phyloP scores from a whole-genome alignment of 2,329 filamentous ascomycete species.

The Epichloe sylvatica region DNA sequence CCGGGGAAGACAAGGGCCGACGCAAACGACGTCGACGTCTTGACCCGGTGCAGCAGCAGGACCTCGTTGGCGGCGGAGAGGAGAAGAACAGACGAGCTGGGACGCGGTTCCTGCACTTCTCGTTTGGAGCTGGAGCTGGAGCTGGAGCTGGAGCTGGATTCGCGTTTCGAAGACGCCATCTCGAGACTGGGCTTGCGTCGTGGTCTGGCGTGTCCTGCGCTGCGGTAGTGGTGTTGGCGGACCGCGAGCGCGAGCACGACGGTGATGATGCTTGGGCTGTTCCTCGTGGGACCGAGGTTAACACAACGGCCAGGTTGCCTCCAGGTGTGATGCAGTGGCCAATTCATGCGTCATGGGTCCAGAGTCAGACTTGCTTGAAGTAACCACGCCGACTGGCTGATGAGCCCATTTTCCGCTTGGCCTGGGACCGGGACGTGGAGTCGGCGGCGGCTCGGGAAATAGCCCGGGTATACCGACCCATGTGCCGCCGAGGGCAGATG shows the following conservation, averaged over 20 bases:
- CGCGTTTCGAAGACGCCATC: constrained; percentile 6
- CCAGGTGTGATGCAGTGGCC: background rate
- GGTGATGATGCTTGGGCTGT: background rate
- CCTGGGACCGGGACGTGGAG: background rate
- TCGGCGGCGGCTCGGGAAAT: background rate
- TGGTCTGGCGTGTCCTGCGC: background rate
- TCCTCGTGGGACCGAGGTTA: background rate
- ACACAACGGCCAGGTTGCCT: constrained; percentile 3
- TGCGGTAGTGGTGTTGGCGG: background rate
- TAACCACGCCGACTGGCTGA: background rate
- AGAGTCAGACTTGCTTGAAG: background rate
- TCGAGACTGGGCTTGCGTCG: background rate
- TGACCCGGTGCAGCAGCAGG: constrained; percentile 72
- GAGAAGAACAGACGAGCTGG: constrained; percentile 67
- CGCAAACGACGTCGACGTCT: constrained; percentile 70
- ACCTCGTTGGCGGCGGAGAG: constrained; percentile 79
- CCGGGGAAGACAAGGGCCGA: constrained; percentile 84
- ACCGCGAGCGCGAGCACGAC: background rate
- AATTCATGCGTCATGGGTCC: background rate
- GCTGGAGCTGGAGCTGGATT: background rate
- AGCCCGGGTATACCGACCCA: background rate
- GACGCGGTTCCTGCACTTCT: constrained; percentile 33
- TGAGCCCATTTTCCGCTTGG: constrained; percentile 1
- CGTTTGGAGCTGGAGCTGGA: constrained; percentile 6
- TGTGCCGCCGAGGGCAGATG: background rate